Evolutionary conservation across 2,329 filamentous ascomycete species (phyloP).

Genomic region (Nigrograna mackinnonii): DNA sequence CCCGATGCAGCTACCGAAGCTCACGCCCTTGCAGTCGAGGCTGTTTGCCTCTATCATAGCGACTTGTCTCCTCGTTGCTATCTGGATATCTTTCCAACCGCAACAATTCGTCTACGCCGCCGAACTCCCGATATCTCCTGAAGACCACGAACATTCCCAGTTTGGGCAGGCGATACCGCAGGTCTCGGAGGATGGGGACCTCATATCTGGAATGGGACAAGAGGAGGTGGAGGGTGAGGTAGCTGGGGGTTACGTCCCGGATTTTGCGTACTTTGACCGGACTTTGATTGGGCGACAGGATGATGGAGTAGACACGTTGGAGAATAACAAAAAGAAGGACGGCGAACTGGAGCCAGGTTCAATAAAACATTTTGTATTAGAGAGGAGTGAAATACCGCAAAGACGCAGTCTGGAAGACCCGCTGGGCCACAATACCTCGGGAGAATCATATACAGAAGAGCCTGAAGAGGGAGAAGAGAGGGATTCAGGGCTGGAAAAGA

Average conservation of each 20-base stretch:
- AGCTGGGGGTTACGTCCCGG: slow-evolving; percentile 59
- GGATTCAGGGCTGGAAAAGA: slow-evolving; percentile 16
- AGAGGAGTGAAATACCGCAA: slow-evolving; percentile 57
- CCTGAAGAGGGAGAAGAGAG: slow-evolving; percentile 8
- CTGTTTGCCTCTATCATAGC: slow-evolving; percentile 69
- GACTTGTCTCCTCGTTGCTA: slow-evolving; percentile 60
- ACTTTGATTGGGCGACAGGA: slow-evolving; percentile 65
- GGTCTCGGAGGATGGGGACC: slow-evolving; percentile 53
- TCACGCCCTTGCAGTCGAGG: slow-evolving; percentile 72
- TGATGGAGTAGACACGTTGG: slow-evolving; percentile 53
- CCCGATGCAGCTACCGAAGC: slow-evolving; percentile 51
- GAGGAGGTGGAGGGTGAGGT: slow-evolving; percentile 40
- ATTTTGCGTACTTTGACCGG: slow-evolving; percentile 64
- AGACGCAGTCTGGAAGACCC: slow-evolving; percentile 32
- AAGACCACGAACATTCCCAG: slow-evolving; percentile 14
- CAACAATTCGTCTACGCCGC: slow-evolving; percentile 62
- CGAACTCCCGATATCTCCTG: slow-evolving; percentile 47
- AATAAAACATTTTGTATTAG: slow-evolving; percentile 67
- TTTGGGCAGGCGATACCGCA: slow-evolving; percentile 24
- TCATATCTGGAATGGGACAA: slow-evolving; percentile 31
- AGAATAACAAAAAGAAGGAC: slow-evolving; percentile 67
- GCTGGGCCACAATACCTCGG: slow-evolving; percentile 14
- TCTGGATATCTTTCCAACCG: slow-evolving; percentile 65
- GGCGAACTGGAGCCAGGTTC: slow-evolving; percentile 66
- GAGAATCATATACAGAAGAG: slow-evolving; percentile 5